Percentiles rank a stretch among this genome's conserved stretches.
These are phyloP conservation scores for Solanum peruvianum DNA, from an alignment of 257 asterid species.

Conservation along the genomic window DNA sequence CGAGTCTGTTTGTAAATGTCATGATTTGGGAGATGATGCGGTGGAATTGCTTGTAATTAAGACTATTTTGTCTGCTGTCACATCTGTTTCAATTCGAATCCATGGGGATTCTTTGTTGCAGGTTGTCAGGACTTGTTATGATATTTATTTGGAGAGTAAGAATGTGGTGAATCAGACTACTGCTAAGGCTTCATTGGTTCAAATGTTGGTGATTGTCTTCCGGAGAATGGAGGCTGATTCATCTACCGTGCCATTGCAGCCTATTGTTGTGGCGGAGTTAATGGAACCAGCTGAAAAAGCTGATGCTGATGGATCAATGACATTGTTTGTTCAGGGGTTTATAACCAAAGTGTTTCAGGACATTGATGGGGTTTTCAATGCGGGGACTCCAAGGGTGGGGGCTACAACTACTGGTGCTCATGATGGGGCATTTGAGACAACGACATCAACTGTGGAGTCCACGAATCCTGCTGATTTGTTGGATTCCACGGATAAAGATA, in stretches of 20 bases:
- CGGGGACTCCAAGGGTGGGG: slow-evolving; percentile 45
- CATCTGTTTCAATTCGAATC: slow-evolving; percentile 63
- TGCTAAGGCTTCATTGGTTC: slow-evolving; percentile 91
- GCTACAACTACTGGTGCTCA: slow-evolving; percentile 45
- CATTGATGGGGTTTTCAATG: slow-evolving; percentile 85
- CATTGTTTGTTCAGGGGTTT: slow-evolving; percentile 89
- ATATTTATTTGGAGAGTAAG: slow-evolving; percentile 74
- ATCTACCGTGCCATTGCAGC: slow-evolving; percentile 85
- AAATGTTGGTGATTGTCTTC: slow-evolving; percentile 92
- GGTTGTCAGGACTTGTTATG: slow-evolving; percentile 87
- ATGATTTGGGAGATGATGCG: slow-evolving; percentile 71
- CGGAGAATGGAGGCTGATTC: slow-evolving; percentile 99
- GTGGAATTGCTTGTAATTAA: slow-evolving; percentile 75
- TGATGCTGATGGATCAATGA: slow-evolving; percentile 72
- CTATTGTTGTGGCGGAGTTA: slow-evolving; percentile 91
- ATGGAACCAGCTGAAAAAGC: slow-evolving; percentile 85
- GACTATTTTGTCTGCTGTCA: slow-evolving; percentile 75
- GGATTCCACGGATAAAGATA: slow-evolving; percentile 98
- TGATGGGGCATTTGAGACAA: slow-evolving; percentile 97
- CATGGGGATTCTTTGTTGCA: slow-evolving; percentile 90
- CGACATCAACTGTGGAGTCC: slow-evolving; percentile 84
- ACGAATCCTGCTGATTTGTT: slow-evolving; percentile 95
- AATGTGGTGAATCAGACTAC: slow-evolving; percentile 92
- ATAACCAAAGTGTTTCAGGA: slow-evolving; percentile 82
- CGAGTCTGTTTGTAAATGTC: slow-evolving; percentile 83